phyloP scores from a whole-genome alignment of 139 green algal genomes.

The Tetradesmus lagerheimii region DNA sequence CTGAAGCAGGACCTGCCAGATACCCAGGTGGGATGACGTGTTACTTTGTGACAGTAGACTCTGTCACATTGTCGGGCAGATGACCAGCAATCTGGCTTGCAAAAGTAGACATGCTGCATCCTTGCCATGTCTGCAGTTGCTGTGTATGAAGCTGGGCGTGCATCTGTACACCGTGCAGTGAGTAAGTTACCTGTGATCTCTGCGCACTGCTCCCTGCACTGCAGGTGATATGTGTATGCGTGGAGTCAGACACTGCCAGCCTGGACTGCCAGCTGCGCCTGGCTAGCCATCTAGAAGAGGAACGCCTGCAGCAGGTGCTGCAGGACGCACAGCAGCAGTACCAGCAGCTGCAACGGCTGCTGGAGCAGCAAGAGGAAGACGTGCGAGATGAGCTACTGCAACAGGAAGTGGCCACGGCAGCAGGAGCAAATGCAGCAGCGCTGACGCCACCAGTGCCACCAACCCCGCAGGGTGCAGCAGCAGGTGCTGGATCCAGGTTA shows the following conservation, averaged over 20 bases:
- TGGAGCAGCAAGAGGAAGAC: not conserved
- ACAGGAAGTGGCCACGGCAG: not conserved
- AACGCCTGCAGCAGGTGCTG: conserved; percentile 14
- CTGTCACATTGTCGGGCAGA: no score
- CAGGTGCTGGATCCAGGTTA: not conserved
- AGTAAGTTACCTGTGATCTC: no score
- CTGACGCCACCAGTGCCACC: not conserved
- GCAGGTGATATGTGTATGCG: conserved; percentile 39
- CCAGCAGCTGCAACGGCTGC: not conserved
- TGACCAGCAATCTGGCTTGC: no score
- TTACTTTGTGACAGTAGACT: no score
- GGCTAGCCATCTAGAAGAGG: not conserved
- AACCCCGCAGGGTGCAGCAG: not conserved
- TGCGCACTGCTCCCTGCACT: no score
- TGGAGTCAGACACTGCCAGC: not conserved
- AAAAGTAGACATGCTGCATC: not conserved
- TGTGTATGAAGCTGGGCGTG: no score
- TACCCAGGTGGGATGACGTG: conserved; percentile 30
- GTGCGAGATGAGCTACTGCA: not conserved
- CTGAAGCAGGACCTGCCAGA: conserved; percentile 52
- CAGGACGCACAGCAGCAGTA: conserved; percentile 32
- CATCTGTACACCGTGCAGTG: no score
- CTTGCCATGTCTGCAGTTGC: not conserved
- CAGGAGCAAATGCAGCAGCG: not conserved
- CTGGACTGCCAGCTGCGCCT: conserved; percentile 32